Conservation (phyloP, 2,329 filamentous ascomycete genomes). For the Penicillium sp. region DNA sequence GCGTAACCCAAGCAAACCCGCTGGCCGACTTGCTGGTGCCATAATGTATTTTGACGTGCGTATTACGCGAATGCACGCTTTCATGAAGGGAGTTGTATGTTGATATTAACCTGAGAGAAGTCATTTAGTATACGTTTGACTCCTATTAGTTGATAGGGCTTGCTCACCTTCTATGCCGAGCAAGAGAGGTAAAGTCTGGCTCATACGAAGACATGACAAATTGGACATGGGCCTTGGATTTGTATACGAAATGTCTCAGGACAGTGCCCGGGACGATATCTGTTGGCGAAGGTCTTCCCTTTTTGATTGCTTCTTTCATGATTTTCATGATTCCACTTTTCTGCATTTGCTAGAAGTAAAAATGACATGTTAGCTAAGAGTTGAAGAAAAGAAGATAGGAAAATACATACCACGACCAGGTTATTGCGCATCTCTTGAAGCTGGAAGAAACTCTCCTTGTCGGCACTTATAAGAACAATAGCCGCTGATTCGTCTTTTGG, state of each 20-base stretch:
- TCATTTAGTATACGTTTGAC: slow-evolving; percentile 10
- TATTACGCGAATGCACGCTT: slow-evolving; percentile 76
- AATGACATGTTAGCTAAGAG: neutral
- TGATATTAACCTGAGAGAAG: slow-evolving; percentile 60
- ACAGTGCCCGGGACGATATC: slow-evolving; percentile 77
- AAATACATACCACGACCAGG: slow-evolving; percentile 50
- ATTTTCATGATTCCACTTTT: slow-evolving; percentile 70
- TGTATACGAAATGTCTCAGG: slow-evolving; percentile 91
- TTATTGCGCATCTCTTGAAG: slow-evolving; percentile 68
- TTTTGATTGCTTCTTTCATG: slow-evolving; percentile 66
- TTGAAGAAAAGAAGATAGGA: neutral
- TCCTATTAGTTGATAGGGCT: slow-evolving; percentile 13
- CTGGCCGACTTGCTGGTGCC: slow-evolving; percentile 70
- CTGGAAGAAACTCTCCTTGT: slow-evolving; percentile 91
- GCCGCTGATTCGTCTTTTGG: slow-evolving; percentile 70
- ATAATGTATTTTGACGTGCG: slow-evolving; percentile 83
- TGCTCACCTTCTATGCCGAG: slow-evolving; percentile 59
- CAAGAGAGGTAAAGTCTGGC: slow-evolving; percentile 59
- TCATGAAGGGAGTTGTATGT: slow-evolving; percentile 83
- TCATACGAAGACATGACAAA: slow-evolving; percentile 85
- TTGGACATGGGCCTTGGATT: slow-evolving; percentile 89
- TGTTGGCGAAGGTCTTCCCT: slow-evolving; percentile 66
- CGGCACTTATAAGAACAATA: slow-evolving; percentile 84
- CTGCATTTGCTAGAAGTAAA: slow-evolving; percentile 58
- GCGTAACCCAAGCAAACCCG: slow-evolving; percentile 85